Percentiles rank a stretch among this genome's conserved stretches.
These are phyloP conservation scores for Teunomyces barrocoloradensis DNA, from an alignment of 805 yeast species.

Conservation along the genomic window DNA sequence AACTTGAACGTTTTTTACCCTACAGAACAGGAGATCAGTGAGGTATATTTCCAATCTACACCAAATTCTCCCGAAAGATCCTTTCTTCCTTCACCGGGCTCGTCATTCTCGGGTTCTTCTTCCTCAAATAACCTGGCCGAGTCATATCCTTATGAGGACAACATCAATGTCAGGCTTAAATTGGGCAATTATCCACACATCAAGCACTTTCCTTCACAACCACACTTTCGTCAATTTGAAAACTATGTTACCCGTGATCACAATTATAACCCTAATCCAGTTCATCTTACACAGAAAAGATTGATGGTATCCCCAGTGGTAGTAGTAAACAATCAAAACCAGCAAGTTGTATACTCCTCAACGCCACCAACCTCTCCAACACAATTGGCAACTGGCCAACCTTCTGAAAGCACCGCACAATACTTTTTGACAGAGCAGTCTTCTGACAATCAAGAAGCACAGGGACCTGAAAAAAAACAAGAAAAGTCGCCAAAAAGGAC, in stretches of 20 bases:
- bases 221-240: not conserved
- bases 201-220: not conserved
- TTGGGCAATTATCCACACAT: slow-evolving; percentile 2
- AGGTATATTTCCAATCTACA: not conserved
- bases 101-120: not conserved
- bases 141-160: slow-evolving; percentile 1
- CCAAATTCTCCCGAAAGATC: not conserved
- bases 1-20: not conserved
- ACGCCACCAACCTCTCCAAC: not conserved
- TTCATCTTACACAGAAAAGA: not conserved
- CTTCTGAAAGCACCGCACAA: not conserved
- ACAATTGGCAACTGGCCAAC: not conserved
- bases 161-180: slow-evolving; percentile 8
- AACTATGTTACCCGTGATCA: not conserved
- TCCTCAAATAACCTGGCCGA: not conserved
- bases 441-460: not conserved
- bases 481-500: not conserved
- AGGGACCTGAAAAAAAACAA: not conserved
- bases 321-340: not conserved
- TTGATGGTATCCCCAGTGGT: slow-evolving; percentile 6
- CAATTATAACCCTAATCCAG: not conserved
- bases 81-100: not conserved
- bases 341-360: not conserved
- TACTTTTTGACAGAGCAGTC: not conserved
- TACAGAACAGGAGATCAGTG: not conserved